Base-by-base conservation (phyloP, 179 eudicot genomes). In the Beta macrorhiza region DNA sequence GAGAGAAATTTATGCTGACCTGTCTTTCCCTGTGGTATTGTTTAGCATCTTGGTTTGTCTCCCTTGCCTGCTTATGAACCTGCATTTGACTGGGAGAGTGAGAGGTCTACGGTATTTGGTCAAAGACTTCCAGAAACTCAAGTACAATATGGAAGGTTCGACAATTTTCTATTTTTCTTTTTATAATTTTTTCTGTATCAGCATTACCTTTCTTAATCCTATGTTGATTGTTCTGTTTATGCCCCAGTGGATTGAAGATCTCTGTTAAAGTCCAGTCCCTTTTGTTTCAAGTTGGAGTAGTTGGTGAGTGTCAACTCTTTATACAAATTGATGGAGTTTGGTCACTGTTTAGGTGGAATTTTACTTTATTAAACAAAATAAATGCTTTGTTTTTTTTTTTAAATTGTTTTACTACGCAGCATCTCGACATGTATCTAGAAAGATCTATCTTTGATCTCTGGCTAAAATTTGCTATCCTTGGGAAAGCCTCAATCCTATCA, bases 21-120 rank as follows among this genome's bases (percentile, higher is more conserved):
- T 45, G 22, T 37, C 59, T 59, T 68, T 45, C 59, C 14, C 22
- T 72, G 64, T 78, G 74, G 47, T 75, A 44, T 83, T 85, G 76
- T 88, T 86, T 93, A 96, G 99, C 97, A 94, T 87, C 85, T 91
- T 82, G 97, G 97, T 56, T 93, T 89, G 81, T 91, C 98, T 58
- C 99, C 99, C 14, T 87, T 96, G 75, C 93, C 97, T 74, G 96
- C 98, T 79, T 96, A 96, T 86, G 99, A 96, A 80, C 97, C 99
- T 79, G 93, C 93, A 74, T 96, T 96, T 89, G 98, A 96, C 88
- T 96, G 99, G 99, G 99, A 96, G 79, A 92, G 83, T 82, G 99
- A 96, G 85, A 94, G 99, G 75, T 91, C 93, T 42, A 83, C 91
- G 89, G 91, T 96, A 85, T 92, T 92, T 86, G 99, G 99, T 81